phyloP scores from a whole-genome alignment of 495 filamentous ascomycete species.

The Margaritispora aquatica region DNA sequence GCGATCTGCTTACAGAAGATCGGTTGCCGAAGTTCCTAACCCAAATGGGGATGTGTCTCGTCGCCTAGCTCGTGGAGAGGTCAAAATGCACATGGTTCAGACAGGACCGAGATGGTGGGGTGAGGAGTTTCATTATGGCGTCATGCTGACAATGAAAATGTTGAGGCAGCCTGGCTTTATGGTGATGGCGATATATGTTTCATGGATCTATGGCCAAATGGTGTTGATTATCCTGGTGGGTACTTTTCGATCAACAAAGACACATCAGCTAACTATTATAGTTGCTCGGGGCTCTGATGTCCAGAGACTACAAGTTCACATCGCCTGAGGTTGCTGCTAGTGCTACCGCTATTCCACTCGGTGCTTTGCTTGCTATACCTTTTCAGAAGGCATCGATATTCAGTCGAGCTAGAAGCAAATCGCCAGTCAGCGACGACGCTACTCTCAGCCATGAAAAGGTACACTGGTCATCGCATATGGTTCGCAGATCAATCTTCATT shows the following conservation, averaged over 20 bases:
- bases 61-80: slow-evolving; percentile 60
- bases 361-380: slow-evolving; percentile 60
- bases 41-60: slow-evolving; percentile 35
- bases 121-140: slow-evolving; percentile 65
- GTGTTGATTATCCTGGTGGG: slow-evolving; percentile 58
- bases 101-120: slow-evolving; percentile 67
- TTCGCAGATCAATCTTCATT: slow-evolving; percentile 60
- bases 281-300: slow-evolving; percentile 62
- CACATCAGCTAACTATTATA: slow-evolving; percentile 22
- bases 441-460: slow-evolving; percentile 46
- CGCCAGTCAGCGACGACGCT: slow-evolving; percentile 50
- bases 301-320: slow-evolving; percentile 52
- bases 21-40: slow-evolving; percentile 53
- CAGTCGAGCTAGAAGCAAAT: slow-evolving; percentile 49
- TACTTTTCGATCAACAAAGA: not conserved
- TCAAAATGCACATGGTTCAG: slow-evolving; percentile 65
- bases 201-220: slow-evolving; percentile 72
- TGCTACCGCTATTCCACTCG: slow-evolving; percentile 55
- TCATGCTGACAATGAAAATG: slow-evolving; percentile 61
- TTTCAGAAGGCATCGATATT: slow-evolving; percentile 65
- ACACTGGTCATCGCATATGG: slow-evolving; percentile 60
- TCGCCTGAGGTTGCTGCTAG: slow-evolving; percentile 58
- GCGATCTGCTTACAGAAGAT: slow-evolving; percentile 55
- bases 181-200: slow-evolving; percentile 62
- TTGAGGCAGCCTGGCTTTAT: slow-evolving; percentile 62